Evolutionary conservation across 306 rosid genomes (phyloP), one percentile per base, ranked within the genome.

Genomic region (Hippophae rhamnoides): DNA sequence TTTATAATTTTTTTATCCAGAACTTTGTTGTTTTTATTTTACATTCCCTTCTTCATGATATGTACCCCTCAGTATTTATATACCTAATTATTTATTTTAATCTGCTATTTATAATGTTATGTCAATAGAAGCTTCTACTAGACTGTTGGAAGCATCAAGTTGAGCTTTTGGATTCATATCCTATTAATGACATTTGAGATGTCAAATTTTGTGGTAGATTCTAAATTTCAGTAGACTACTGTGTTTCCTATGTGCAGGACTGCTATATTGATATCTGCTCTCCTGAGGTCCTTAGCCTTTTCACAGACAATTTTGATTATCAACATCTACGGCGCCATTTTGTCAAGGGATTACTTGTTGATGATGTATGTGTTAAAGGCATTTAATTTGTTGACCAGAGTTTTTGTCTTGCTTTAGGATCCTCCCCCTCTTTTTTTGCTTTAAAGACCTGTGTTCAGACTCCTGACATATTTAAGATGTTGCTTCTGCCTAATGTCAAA

Each of bases 291-390:
- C 99, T 93, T 52, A 86, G 90, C 78, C 84, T 89, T 65, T 93
- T 93, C 70, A 89, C 95, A 0, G 99, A 93, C 83, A 93, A 93
- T 71, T 93, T 93, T 75, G 99, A 93, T 75, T 93, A 89, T 73
- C 99, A 93, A 79, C 99, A 93, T 80, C 73, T 93, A 12, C 90
- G 99, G 41, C 97, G 99, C 50, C 90, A 93, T 82, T 93, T 93
- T 74, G 87, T 93, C 52, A 93, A 93, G 87, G 99, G 94, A 52
- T 73, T 93, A 85, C 99, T 93, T 55, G 44, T 86, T 70, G 99
- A 93, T 67, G 99, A 93, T 74, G 99, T 88, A 84, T 13, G 82
- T 76, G 13, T 79, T 56, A 52, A 12, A 8, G 27, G 13, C 38
- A 1, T 31, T 47, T 60, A 62, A 67, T 67, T 18, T 18, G 23